Percentiles rank a stretch among this genome's conserved stretches.
These are phyloP conservation scores for Plantago major DNA, from an alignment of 257 asterid species.

Conservation along the genomic window DNA sequence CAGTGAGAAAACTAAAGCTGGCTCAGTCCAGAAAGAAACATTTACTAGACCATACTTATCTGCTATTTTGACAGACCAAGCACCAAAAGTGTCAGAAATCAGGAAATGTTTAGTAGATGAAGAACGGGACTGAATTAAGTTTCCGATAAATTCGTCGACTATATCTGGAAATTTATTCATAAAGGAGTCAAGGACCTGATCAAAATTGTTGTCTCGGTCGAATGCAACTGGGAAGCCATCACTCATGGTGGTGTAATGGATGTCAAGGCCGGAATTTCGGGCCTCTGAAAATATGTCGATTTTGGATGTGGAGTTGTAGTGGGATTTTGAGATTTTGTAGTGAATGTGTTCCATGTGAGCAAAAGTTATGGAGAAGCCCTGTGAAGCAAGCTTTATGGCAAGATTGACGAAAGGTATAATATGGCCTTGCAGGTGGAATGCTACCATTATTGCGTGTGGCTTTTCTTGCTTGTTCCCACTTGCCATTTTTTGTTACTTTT, in stretches of 20 bases:
- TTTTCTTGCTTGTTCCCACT: slow-evolving; percentile 18
- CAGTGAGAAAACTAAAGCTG: slow-evolving; percentile 46
- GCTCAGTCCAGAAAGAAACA: no score
- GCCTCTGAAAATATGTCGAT: slow-evolving; percentile 42
- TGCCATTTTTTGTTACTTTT: background rate
- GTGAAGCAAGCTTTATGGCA: slow-evolving; percentile 67
- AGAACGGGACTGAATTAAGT: slow-evolving; percentile 8
- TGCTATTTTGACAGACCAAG: slow-evolving; percentile 43
- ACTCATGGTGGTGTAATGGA: slow-evolving; percentile 41
- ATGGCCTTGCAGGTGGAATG: slow-evolving; percentile 67
- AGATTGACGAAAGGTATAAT: slow-evolving; percentile 56
- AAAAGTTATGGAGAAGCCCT: slow-evolving; percentile 61
- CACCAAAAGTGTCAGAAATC: slow-evolving; percentile 41
- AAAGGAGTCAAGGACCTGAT: slow-evolving; percentile 19
- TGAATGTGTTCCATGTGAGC: slow-evolving; percentile 51
- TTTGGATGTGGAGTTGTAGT: background rate
- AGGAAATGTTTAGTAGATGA: slow-evolving; percentile 28
- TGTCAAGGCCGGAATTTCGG: slow-evolving; percentile 49
- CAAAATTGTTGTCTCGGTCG: slow-evolving; percentile 28
- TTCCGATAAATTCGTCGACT: slow-evolving; percentile 42
- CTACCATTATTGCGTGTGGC: slow-evolving; percentile 63
- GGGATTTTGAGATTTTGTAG: slow-evolving; percentile 43
- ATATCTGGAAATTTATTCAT: slow-evolving; percentile 25
- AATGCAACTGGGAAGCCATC: slow-evolving; percentile 54
- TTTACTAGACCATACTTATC: slow-evolving; percentile 38